Base-by-base conservation (phyloP, 2,329 filamentous ascomycete species). In the Calonectria naviculata region DNA sequence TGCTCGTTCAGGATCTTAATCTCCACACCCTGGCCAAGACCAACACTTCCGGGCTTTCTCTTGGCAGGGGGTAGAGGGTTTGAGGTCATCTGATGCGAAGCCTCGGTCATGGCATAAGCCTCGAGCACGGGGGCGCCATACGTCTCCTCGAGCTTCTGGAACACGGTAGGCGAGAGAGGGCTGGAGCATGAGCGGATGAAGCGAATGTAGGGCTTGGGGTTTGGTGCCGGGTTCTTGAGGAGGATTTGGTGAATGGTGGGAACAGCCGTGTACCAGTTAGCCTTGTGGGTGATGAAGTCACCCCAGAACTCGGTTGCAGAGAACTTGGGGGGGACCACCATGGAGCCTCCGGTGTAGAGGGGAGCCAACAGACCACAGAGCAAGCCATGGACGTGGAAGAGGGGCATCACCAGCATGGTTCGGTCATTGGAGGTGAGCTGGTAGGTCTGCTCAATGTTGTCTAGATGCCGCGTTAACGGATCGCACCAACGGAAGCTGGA, bases 191-290 rank as follows among this genome's bases (percentile, higher is more conserved):
- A 97, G 75, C 95, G 90, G 79, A 97, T 95, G 84, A 97, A 97
- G 75, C 95, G 91, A 79, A 97, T 97, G 19, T 87, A 81, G 3
- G 94, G 94, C 68, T 91, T 87, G 1, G 93, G 92, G 67, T 81
- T 89, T 5, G 94, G 95, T 4, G 89, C 82, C 8, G 93, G 91
- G 75, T 89, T 91, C 84, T 93, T 94, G 70, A 97, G 90, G 5
- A 97, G 87, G 78, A 97, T 96, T 80, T 97, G 94, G 83, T 97
- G 95, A 80, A 97, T 97, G 0, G 95, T 97, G 1, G 95, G 95
- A n/a, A 97, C 95, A 1, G 95, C 95, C 0, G 94, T 97, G 84
- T 97, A 97, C 95, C 95, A 97, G 81, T 94, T 97, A 29, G 94
- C 95, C 74, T 91, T 87, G 85, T 95, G 88, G 7, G 88, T 86